A percentile compares a stretch with the other conserved stretches of the same genome.
phyloP scores from a whole-genome alignment of 1,139 yeast genomes.

The Blastobotrys ciferrii region DNA sequence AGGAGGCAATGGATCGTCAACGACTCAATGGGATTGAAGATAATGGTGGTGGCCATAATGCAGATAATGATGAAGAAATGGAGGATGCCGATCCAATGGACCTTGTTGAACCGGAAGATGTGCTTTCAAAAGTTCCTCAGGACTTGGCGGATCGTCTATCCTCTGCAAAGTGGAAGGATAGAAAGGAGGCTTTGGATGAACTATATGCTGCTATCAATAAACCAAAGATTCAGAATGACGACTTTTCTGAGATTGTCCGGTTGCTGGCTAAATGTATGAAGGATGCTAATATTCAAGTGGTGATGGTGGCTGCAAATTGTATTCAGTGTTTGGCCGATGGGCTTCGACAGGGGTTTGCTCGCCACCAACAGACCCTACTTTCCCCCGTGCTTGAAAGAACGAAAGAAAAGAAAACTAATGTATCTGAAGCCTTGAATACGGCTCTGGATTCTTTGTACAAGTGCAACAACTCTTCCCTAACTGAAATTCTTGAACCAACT shows the following conservation, averaged over 20 bases:
- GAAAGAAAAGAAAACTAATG: constrained; percentile 82
- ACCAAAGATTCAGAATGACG: constrained; percentile 56
- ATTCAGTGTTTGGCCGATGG: constrained; percentile 66
- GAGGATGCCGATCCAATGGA: constrained; percentile 53
- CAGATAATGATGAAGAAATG: constrained; percentile 30
- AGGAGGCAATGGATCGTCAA: constrained; percentile 37
- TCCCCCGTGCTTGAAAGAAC: constrained; percentile 74
- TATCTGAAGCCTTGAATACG: constrained; percentile 62
- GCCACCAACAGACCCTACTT: constrained; percentile 55
- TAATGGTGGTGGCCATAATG: constrained; percentile 25
- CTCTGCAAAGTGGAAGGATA: constrained; percentile 84
- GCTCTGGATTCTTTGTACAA: constrained; percentile 67
- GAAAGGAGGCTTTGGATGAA: constrained; percentile 82
- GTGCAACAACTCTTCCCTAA: constrained; percentile 29
- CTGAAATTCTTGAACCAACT: constrained; percentile 64
- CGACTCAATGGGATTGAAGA: constrained; percentile 27
- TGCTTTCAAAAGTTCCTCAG: constrained; percentile 62
- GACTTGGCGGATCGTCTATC: constrained; percentile 55
- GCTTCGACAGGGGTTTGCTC: constrained; percentile 52
- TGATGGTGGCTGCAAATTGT: constrained; percentile 73
- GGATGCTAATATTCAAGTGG: constrained; percentile 90
- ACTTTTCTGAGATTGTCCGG: constrained; percentile 61
- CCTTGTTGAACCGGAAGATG: constrained; percentile 56
- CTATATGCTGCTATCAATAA: constrained; percentile 50
- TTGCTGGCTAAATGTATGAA: constrained; percentile 70